These are phyloP conservation scores for Lycium barbarum DNA, from an alignment of 257 asterid species.

Conservation along the genomic window DNA sequence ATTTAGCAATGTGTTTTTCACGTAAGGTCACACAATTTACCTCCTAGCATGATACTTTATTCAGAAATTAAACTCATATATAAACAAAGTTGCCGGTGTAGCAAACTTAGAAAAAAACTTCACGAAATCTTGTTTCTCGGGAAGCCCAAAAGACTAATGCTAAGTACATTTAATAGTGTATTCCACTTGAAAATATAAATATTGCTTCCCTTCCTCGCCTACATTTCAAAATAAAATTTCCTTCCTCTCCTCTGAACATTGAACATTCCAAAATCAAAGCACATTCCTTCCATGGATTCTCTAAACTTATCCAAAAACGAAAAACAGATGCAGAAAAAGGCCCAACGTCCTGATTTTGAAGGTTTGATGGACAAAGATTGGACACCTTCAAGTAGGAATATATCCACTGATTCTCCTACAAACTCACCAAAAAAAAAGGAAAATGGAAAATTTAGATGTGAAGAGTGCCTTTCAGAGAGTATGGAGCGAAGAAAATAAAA, in stretches of 20 bases:
- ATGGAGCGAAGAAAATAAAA: background rate
- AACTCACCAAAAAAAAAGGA: background rate
- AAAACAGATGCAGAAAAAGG: too few relatives aligned
- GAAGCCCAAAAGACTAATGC: too few relatives aligned
- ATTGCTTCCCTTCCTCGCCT: too few relatives aligned
- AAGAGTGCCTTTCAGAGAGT: background rate
- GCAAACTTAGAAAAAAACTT: background rate
- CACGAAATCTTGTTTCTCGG: background rate
- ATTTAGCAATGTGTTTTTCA: background rate
- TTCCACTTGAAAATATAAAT: too few relatives aligned
- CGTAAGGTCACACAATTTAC: background rate
- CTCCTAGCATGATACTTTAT: background rate
- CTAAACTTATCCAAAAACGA: too few relatives aligned
- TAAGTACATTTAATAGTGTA: too few relatives aligned
- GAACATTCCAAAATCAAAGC: too few relatives aligned
- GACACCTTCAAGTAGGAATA: background rate
- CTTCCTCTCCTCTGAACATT: too few relatives aligned
- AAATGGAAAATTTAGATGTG: background rate
- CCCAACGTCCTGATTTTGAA: background rate
- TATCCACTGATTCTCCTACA: background rate
- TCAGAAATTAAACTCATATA: too few relatives aligned
- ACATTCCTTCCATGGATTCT: too few relatives aligned
- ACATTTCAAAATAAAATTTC: too few relatives aligned
- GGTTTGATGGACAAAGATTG: background rate
- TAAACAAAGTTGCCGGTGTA: background rate